Base-by-base conservation (phyloP, 2,329 filamentous ascomycete genomes). In the Pseudocercospora macadamiae region DNA sequence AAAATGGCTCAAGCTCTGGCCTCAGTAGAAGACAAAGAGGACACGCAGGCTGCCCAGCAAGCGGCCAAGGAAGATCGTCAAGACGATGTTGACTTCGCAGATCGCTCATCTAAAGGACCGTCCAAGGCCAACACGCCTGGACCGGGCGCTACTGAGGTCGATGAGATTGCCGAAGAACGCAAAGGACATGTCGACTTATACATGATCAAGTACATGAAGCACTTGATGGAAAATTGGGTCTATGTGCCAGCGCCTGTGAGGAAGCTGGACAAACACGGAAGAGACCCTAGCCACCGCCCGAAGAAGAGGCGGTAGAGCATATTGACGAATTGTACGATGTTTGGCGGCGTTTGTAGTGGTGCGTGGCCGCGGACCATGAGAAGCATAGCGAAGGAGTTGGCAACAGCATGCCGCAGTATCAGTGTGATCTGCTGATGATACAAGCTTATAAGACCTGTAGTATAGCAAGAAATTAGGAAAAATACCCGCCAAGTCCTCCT, bases 21-120 rank as follows among this genome's bases (percentile, higher is more conserved):
- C 67, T 89, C 91, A 64, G 93, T 92, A 0, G 95, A 99, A 75
- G 95, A 99, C 68, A 86, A 85, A 48, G 95, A 99, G 71, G 95
- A 99, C 71, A 90, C 93, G 12, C 87, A 87, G 23, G 95, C 95
- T 0, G 95, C 95, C 2, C 89, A 90, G 52, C 85, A 89, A 8
- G 95, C 95, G 0, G 89, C 96, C 72, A 95, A 90, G 70, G 95
- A 99, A 73, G 83, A 88, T 47, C 86, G 91, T 68, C 89, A 90
- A 21, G 91, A 96, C 66, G 91, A 93, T 45, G 90, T 86, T 3
- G 92, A 96, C 70, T 96, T 96, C 55, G 67, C 62, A 2, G 68
- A 70, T 30, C 90, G 93, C 68, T 84, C 85, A 63, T 62, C 66
- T 66, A 64, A 74, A 73, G 52, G 70, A 71, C 75, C 52, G 59